Conservation (phyloP, 1,284 basidiomycete genomes). For the Grifola frondosa region DNA sequence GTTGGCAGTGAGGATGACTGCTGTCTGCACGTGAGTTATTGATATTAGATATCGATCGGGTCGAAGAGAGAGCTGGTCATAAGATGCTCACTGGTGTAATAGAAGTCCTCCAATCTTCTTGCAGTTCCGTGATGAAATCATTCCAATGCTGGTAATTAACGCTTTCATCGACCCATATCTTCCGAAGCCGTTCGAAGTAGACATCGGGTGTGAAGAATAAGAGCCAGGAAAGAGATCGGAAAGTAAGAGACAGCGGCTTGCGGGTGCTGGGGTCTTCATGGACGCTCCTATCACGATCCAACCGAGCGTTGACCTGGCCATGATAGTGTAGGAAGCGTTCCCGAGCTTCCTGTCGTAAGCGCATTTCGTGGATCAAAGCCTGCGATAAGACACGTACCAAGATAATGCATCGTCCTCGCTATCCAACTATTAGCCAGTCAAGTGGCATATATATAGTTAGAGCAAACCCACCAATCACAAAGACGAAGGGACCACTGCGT, state of each 20-base stretch:
- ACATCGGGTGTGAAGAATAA: slow-evolving; percentile 25
- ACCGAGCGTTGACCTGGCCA: slow-evolving; percentile 24
- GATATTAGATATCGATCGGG: not conserved
- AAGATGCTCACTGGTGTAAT: slow-evolving; percentile 26
- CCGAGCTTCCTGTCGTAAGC: slow-evolving; percentile 6
- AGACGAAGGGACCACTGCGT: not conserved
- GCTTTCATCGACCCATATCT: slow-evolving; percentile 25
- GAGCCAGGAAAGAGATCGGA: slow-evolving; percentile 20
- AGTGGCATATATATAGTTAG: not conserved
- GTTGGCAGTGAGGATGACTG: slow-evolving; percentile 42
- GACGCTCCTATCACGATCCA: slow-evolving; percentile 18
- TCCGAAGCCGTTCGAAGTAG: slow-evolving; percentile 24
- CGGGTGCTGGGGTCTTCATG: not conserved
- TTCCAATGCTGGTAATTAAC: slow-evolving; percentile 27
- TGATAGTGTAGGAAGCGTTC: slow-evolving; percentile 21
- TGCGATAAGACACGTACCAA: slow-evolving; percentile 1
- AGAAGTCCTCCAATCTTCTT: slow-evolving; percentile 27
- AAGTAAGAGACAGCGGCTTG: slow-evolving; percentile 10
- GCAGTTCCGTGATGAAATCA: slow-evolving; percentile 21
- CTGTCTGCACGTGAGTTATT: slow-evolving; percentile 28
- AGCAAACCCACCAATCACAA: not conserved
- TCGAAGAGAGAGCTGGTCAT: not conserved
- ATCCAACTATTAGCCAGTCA: not conserved
- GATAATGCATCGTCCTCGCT: slow-evolving; percentile 5
- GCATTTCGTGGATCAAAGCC: not conserved